Evolutionary conservation across 208 protist species (phyloP), one percentile per base, ranked within the genome.

Genomic region (Wallacemonas sp.): DNA sequence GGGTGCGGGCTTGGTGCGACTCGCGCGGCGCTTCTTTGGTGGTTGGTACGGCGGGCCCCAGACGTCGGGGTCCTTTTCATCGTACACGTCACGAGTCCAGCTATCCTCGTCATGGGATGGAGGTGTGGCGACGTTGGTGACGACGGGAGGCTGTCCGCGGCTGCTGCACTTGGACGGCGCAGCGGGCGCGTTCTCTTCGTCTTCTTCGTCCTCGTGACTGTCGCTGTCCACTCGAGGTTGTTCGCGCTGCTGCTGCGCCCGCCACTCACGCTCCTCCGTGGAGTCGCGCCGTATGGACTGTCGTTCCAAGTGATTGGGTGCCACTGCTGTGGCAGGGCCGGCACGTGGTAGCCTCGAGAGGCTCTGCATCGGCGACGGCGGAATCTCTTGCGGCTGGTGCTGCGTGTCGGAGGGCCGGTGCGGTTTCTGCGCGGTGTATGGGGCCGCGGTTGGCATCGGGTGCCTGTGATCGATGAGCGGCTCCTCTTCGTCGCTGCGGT

Each of bases 211-310:
- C 5, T 48, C 42, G 17, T 21, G 9, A 22, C 17, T 19, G 42
- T 48, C 42, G 9, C 22, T 19, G 42, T 26, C 9, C 42, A 6
- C n/a, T n/a, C 10, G 13, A 13, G 13, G 13, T 19, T 1, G 8
- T 19, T 53, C 24, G 24, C 24, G 22, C 10, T 32, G 19, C 22
- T 30, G 45, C 26, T 30, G 1, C 17, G 9, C 30, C 10, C 30
- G 26, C 50, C 9, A 39, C 34, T 57, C 50, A 8, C 50, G 50
- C 32, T 57, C 50, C 32, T 57, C 50, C 5, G 5, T 19, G 2
- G 50, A 57, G 50, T 57, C 50, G 29, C 50, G 50, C 30, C 50
- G 50, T 22, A 57, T 57, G n/a, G 50, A 57, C 19, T 57, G 50
- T 4, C 50, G 2, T 10, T 57, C 50, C 10, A n/a, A 6, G 29